Base-by-base conservation (phyloP, 148 eudicot species). In the Cornus controversa region DNA sequence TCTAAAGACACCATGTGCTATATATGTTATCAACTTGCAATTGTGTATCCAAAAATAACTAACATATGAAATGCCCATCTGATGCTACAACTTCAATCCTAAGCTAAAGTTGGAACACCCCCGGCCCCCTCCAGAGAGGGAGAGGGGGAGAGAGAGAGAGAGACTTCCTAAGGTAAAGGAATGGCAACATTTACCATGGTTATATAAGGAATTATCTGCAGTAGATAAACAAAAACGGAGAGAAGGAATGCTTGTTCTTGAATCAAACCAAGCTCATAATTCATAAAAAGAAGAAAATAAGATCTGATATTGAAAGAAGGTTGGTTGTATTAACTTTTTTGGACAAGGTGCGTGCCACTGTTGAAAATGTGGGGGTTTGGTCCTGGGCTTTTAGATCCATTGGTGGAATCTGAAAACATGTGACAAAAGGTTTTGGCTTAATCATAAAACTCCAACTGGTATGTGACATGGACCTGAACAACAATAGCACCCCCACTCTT, bases 381-480 rank as follows among this genome's bases (percentile, higher is more conserved):
- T 66, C 80, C 31, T 60, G 66, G 63, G 73, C 45, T 76, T 77
- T 68, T 42, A 77, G 74, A 27, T 60, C 66, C 45, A 77, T 70
- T 68, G 25, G 7, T 73, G 42, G 15, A 80, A 45, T 37, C 53
- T 62, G 45, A 62, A 75, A 24, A 78, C 80, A 77, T n/a, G 77
- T 72, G 69, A 66, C 29, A 77, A 3, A 79, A 77, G 78, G 64
- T 63, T 83, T 76, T 80, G 76, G 71, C 64, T 60, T 53, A 76
- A 67, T 50, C 57, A 11, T 50, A 13, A 82, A 79, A 70, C 27
- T 47, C 60, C 63, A 74, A 69, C 80, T 79, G 67, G 87, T 54
- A 79, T 75, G 82, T 64, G 83, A 82, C 67, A 74, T 37, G 66
- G 73, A 80, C 83, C 77, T 50, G 40, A 81, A 71, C 29, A 54